Evolutionary conservation across 2,329 filamentous ascomycete species (phyloP), one percentile per base, ranked within the genome.

Genomic region (Cercospora sp.): DNA sequence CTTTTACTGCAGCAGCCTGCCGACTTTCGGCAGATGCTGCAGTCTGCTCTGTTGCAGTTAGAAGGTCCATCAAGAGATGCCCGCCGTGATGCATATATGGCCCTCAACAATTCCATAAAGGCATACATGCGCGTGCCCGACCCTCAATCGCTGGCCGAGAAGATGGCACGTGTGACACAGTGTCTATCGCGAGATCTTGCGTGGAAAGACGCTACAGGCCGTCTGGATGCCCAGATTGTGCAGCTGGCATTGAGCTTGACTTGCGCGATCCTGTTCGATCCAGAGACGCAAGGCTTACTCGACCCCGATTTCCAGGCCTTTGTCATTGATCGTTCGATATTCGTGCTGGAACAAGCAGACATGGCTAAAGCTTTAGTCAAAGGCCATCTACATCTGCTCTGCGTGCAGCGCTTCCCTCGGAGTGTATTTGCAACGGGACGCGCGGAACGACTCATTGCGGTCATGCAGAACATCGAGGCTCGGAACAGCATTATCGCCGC

Each of bases 101-200:
- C 91, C 75, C 83, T 99, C 55, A 88, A 90, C 34, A 86, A 89
- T 37, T 89, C 90, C 3, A 83, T 97, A 73, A 91, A 92, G 77
- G 87, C 90, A 5, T 97, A 94, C 66, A 92, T 94, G 70, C 91
- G 92, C 72, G 82, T 96, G 13, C 93, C 93, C 0, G 90, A 95
- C 72, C 83, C 88, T 40, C 87, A 90, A 66, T 89, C 89, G 10
- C 83, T 97, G 65, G 86, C 88, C 66, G 87, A 88, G 61, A 96
- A 95, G 79, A 90, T 97, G 84, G 85, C 86, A 10, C 81, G 92
- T 2, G 86, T 98, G 67, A 88, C 88, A 72, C 90, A 93, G 68
- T 97, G 93, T 77, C 92, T 98, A 65, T 89, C 91, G 74, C 87
- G 94, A 68, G 95, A 99, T 77, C 84, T 97, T 26, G 86, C 85